phyloP scores from a whole-genome alignment of 805 yeast species.

The Barnettozyma botsteinii region DNA sequence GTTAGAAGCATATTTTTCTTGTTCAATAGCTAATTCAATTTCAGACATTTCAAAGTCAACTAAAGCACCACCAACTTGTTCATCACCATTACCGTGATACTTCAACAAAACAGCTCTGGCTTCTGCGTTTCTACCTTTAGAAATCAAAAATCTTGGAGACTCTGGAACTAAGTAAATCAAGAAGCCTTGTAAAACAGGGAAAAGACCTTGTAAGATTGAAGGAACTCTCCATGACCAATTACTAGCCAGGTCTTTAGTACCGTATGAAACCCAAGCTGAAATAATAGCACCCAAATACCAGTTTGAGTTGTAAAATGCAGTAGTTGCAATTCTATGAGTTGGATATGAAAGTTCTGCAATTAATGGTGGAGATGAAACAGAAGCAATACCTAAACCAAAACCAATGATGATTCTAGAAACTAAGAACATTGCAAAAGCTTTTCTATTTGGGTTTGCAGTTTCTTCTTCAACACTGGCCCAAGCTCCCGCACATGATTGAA shows the following conservation, averaged over 20 bases:
- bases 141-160: slow-evolving; percentile 40
- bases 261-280: slow-evolving; percentile 45
- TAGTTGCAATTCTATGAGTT: slow-evolving; percentile 32
- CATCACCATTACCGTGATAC: slow-evolving; percentile 33
- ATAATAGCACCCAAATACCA: slow-evolving; percentile 48
- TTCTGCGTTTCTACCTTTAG: slow-evolving; percentile 35
- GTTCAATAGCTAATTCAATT: slow-evolving; percentile 35
- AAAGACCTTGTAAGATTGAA: slow-evolving; percentile 40
- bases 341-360: slow-evolving; percentile 48
- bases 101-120: slow-evolving; percentile 38
- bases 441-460: not conserved
- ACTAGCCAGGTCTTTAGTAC: slow-evolving; percentile 28
- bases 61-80: slow-evolving; percentile 19
- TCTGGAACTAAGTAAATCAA: slow-evolving; percentile 40
- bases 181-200: slow-evolving; percentile 37
- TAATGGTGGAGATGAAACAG: slow-evolving; percentile 41
- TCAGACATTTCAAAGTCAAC: slow-evolving; percentile 36
- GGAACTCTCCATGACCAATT: slow-evolving; percentile 51
- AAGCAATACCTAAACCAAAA: slow-evolving; percentile 37
- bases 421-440: slow-evolving; percentile 9
- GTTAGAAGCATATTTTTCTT: slow-evolving; percentile 30
- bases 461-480: slow-evolving; percentile 23
- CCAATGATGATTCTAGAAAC: slow-evolving; percentile 40
- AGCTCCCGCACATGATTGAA: slow-evolving; percentile 8
- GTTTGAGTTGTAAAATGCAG: slow-evolving; percentile 38